Percentiles rank a stretch among this genome's conserved stretches.
These are phyloP conservation scores for Grosmannia clavigera DNA, from an alignment of 2,329 filamentous ascomycete species.

Conservation along the genomic window DNA sequence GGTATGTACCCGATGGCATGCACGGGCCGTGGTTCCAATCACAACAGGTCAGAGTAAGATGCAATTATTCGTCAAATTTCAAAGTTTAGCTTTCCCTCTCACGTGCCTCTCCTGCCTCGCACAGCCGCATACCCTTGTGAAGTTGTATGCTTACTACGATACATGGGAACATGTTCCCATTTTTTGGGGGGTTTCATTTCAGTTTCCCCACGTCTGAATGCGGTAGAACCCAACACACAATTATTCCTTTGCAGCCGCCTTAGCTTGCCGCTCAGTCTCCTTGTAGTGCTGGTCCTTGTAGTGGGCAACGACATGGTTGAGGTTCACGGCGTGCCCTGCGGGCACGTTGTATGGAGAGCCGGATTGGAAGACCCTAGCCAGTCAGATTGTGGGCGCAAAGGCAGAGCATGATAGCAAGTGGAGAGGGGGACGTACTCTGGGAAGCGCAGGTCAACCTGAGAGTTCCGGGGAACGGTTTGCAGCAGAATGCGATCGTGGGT, in stretches of 20 bases:
- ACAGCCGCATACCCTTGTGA: background rate
- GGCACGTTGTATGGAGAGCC: conserved; percentile 40
- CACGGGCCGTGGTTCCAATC: background rate
- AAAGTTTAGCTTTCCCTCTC: background rate
- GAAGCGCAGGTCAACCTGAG: conserved; percentile 38
- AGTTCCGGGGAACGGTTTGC: conserved; percentile 30
- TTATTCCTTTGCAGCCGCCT: conserved; percentile 21
- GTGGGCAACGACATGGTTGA: conserved; percentile 45
- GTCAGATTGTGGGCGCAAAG: background rate
- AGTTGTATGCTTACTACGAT: background rate
- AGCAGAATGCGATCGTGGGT: conserved; percentile 45
- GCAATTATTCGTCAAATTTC: background rate
- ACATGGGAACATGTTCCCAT: background rate
- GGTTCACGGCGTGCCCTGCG: conserved; percentile 40
- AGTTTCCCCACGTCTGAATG: background rate
- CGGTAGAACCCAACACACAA: background rate
- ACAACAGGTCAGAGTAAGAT: background rate
- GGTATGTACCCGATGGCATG: background rate
- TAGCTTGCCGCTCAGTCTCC: conserved; percentile 42
- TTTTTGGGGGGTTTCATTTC: background rate
- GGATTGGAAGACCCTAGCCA: conserved; percentile 33
- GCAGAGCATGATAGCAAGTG: background rate
- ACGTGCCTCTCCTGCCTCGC: background rate
- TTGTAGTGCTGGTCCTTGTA: conserved; percentile 41
- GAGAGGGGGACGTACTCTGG: conserved; percentile 38